Conservation (phyloP, 1,284 basidiomycete species). For the Rhodotorula sp. region DNA sequence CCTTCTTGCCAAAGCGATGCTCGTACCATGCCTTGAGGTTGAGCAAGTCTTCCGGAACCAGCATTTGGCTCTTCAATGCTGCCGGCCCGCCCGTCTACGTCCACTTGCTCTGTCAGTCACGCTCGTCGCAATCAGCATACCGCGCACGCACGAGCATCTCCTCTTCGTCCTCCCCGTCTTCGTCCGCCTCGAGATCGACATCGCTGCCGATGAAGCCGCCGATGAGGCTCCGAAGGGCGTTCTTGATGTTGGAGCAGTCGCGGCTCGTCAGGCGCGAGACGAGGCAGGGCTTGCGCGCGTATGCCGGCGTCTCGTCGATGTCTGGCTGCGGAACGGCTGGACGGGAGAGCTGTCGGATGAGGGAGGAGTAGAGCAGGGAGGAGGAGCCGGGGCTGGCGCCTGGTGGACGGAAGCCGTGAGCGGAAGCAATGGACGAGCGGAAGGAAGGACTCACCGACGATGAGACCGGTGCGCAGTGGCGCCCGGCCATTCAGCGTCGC, state of each 20-base stretch:
- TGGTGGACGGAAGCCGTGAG: background rate
- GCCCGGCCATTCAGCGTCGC: background rate
- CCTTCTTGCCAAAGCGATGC: constrained; percentile 16
- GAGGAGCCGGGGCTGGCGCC: constrained; percentile 38
- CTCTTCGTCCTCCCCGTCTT: constrained; percentile 31
- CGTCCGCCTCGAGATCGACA: constrained; percentile 16
- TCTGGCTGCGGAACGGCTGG: background rate
- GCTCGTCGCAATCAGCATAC: too few species aligned
- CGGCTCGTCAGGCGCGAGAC: constrained; percentile 35
- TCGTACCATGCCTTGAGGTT: constrained; percentile 38
- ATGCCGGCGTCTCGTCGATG: background rate
- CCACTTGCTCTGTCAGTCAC: background rate
- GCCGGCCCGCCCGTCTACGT: background rate
- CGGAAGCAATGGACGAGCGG: background rate
- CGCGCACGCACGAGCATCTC: background rate
- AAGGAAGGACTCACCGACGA: constrained; percentile 25
- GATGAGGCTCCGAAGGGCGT: constrained; percentile 27
- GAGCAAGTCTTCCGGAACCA: constrained; percentile 35
- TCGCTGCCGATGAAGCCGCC: constrained; percentile 33
- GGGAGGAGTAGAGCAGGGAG: constrained; percentile 34
- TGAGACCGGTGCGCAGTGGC: constrained; percentile 23
- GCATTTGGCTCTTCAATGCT: constrained; percentile 21
- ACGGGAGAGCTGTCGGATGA: constrained; percentile 22
- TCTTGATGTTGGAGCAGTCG: constrained; percentile 40
- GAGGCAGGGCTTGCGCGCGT: background rate